These are phyloP conservation scores for Fusarium irregulare DNA, from an alignment of 2,329 filamentous ascomycete genomes.

Conservation along the genomic window DNA sequence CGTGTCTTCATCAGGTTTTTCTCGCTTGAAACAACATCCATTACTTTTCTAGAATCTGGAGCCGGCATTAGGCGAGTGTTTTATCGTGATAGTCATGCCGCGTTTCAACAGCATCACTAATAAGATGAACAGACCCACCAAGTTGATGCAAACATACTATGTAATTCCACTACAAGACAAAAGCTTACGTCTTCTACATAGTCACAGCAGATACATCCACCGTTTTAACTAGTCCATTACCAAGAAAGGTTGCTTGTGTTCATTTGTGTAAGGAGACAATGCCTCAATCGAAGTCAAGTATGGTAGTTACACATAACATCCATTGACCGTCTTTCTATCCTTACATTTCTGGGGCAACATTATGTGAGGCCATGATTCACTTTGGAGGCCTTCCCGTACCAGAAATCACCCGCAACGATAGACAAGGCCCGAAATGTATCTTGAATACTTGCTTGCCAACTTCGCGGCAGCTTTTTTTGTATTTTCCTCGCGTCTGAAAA, in stretches of 20 bases:
- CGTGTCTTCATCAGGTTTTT: background rate
- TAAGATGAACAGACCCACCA: background rate
- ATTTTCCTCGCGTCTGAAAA: constrained; percentile 32
- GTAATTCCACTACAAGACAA: background rate
- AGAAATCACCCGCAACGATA: background rate
- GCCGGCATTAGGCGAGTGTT: background rate
- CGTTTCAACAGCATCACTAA: background rate
- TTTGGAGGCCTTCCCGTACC: background rate
- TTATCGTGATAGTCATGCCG: background rate
- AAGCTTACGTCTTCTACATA: constrained; percentile 4
- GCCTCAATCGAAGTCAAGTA: constrained; percentile 10
- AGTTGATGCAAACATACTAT: background rate
- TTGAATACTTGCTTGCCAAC: constrained; percentile 12
- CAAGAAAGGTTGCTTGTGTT: constrained; percentile 18
- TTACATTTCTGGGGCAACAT: background rate
- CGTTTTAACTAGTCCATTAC: constrained; percentile 4
- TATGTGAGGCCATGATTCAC: background rate
- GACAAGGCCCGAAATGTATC: background rate
- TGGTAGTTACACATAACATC: constrained; percentile 21
- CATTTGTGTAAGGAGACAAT: constrained; percentile 11
- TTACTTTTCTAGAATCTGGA: background rate
- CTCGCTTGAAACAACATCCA: background rate
- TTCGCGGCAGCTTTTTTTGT: constrained; percentile 22
- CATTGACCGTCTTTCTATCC: constrained; percentile 1
- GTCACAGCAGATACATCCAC: constrained; percentile 12